phyloP scores from a whole-genome alignment of 306 rosid genomes.

The Cucumis cinereus region DNA sequence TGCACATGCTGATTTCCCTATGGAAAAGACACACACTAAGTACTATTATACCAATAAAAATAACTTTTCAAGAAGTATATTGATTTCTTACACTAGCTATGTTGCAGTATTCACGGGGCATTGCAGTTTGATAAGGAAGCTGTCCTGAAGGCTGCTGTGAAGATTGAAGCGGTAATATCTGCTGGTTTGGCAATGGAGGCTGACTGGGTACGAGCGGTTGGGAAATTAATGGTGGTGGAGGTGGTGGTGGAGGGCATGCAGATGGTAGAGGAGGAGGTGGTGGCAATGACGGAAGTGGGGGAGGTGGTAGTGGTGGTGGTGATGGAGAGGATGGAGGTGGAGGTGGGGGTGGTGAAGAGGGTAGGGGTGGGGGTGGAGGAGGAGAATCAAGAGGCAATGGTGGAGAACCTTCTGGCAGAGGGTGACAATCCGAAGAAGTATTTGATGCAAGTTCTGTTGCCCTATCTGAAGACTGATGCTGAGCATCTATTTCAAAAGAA shows the following conservation, averaged over 20 bases:
- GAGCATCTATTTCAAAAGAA: conserved; percentile 39
- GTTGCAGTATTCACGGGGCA: conserved; percentile 45
- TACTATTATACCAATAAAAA: not conserved
- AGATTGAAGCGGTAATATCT: conserved; percentile 49
- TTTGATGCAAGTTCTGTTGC: conserved; percentile 27
- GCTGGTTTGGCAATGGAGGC: conserved; percentile 42
- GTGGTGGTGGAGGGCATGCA: conserved; percentile 38
- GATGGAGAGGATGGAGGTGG: conserved; percentile 42
- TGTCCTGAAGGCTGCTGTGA: conserved; percentile 58
- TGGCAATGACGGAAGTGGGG: conserved; percentile 29
- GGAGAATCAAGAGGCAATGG: conserved; percentile 93
- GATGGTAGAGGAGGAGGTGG: conserved; percentile 58
- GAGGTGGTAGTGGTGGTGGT: conserved; percentile 24
- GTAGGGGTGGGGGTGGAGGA: conserved; percentile 83
- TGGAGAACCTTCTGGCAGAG: conserved; percentile 68
- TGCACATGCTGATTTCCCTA: conserved; percentile 81
- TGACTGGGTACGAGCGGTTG: conserved; percentile 45
- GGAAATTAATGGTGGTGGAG: conserved; percentile 42
- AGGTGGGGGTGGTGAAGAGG: conserved; percentile 79
- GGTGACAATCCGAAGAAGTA: conserved; percentile 32
- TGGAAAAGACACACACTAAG: conserved; percentile 10
- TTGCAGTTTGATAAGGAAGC: conserved; percentile 52
- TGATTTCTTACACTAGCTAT: conserved; percentile 45
- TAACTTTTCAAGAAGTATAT: not conserved
- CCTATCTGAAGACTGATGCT: conserved; percentile 26